These are phyloP conservation scores for Trametes punicea DNA, from an alignment of 768 basidiomycete species.

Conservation along the genomic window DNA sequence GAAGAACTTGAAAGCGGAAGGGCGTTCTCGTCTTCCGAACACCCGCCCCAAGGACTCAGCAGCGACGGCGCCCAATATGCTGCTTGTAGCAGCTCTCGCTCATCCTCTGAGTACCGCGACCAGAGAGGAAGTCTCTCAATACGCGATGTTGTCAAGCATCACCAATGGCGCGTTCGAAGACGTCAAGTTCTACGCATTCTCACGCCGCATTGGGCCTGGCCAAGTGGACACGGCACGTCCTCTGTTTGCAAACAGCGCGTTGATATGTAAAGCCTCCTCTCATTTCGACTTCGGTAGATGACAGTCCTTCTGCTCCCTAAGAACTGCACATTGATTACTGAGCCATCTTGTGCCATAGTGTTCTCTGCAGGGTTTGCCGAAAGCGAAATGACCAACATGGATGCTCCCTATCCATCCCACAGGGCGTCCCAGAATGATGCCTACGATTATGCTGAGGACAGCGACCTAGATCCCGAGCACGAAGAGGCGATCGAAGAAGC, in stretches of 20 bases:
- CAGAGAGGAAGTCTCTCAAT: neutral
- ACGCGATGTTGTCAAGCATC: neutral
- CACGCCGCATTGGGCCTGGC: neutral
- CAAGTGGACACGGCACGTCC: neutral
- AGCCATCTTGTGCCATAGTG: too few species aligned
- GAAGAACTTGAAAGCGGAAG: too few species aligned
- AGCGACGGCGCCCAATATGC: too few species aligned
- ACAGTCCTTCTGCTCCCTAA: neutral
- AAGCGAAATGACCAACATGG: neutral
- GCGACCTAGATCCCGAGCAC: conserved; percentile 10
- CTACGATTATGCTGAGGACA: conserved; percentile 7
- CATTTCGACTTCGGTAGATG: conserved; percentile 1
- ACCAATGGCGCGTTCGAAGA: conserved; percentile 8
- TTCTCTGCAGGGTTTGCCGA: conserved; percentile 4
- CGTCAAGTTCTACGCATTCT: conserved; percentile 11
- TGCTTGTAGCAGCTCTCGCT: neutral
- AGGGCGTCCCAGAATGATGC: neutral
- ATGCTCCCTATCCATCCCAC: conserved; percentile 3
- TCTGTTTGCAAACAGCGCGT: neutral
- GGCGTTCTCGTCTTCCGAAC: too few species aligned
- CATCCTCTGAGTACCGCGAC: neutral
- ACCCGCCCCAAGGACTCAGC: too few species aligned
- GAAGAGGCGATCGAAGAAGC: neutral
- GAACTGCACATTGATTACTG: neutral
- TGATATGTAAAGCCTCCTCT: neutral